These are phyloP conservation scores for Coniochaeta prunicola DNA, from an alignment of 2,329 filamentous ascomycete genomes.

Conservation along the genomic window DNA sequence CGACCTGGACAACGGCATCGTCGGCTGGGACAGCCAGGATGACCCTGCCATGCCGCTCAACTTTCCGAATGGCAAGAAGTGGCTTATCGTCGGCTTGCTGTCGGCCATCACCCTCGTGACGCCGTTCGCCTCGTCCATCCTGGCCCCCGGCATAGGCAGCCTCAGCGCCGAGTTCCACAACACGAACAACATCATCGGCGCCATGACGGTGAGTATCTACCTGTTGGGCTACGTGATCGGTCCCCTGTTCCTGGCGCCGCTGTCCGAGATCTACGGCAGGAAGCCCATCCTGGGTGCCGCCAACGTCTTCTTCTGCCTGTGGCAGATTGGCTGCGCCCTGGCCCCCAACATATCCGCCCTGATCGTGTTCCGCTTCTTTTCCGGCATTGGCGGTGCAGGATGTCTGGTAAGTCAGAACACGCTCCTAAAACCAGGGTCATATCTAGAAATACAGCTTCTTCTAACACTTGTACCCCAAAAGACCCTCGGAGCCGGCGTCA, in stretches of 20 bases:
- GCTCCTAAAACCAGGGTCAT: neutral
- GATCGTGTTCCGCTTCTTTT: conserved; percentile 51
- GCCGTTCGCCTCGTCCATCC: conserved; percentile 57
- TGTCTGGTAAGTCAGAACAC: conserved; percentile 25
- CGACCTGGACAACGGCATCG: conserved; percentile 44
- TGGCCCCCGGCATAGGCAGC: conserved; percentile 38
- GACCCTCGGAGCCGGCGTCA: conserved; percentile 47
- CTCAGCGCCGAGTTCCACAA: conserved; percentile 39
- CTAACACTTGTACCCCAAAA: too few species aligned
- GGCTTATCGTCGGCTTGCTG: conserved; percentile 48
- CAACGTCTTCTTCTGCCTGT: conserved; percentile 54
- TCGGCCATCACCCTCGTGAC: conserved; percentile 58
- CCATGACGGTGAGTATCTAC: conserved; percentile 55
- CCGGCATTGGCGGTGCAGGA: conserved; percentile 50
- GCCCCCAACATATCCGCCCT: conserved; percentile 45
- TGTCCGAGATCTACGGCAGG: conserved; percentile 60
- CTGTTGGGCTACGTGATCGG: conserved; percentile 52
- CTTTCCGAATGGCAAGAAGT: conserved; percentile 48
- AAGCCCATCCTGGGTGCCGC: conserved; percentile 46
- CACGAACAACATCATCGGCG: conserved; percentile 30
- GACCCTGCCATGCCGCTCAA: conserved; percentile 54
- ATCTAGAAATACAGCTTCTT: too few species aligned
- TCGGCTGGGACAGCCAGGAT: conserved; percentile 53
- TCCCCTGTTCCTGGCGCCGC: conserved; percentile 47
- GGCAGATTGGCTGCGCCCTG: conserved; percentile 58